Evolutionary conservation across 1,139 yeast genomes (phyloP).

Genomic region (Yamadazyma atlantica): DNA sequence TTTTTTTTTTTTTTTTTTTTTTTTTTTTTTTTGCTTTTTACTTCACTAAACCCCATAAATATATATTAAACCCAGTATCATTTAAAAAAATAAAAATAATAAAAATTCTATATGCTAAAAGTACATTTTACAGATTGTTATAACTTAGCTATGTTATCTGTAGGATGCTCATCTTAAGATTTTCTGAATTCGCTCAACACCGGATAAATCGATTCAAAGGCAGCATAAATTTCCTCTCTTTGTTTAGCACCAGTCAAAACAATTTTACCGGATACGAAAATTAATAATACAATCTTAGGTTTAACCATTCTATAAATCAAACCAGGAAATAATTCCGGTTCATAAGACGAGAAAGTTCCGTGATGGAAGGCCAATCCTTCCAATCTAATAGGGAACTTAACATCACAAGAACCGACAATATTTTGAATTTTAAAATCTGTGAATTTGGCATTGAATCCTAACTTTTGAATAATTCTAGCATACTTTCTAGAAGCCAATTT

Average conservation of each 20-base stretch:
- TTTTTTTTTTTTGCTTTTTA: too few relatives aligned
- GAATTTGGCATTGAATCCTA: slow-evolving; percentile 94
- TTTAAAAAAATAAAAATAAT: slow-evolving; percentile 3
- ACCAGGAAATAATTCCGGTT: slow-evolving; percentile 98
- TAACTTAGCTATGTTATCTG: not conserved
- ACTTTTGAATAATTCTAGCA: slow-evolving; percentile 96
- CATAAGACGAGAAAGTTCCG: slow-evolving; percentile 98
- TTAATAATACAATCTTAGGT: slow-evolving; percentile 93
- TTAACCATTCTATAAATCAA: slow-evolving; percentile 98
- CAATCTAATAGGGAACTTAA: slow-evolving; percentile 92
- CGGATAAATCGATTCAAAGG: slow-evolving; percentile 97
- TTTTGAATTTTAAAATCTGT: slow-evolving; percentile 97
- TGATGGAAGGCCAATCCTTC: slow-evolving; percentile 98
- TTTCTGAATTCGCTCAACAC: slow-evolving; percentile 97
- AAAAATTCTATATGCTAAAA: slow-evolving; percentile 12
- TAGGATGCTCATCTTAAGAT: slow-evolving; percentile 34
- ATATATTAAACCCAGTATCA: slow-evolving; percentile 9
- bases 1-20: too few relatives aligned
- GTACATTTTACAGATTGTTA: slow-evolving; percentile 7
- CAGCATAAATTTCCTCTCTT: slow-evolving; percentile 97
- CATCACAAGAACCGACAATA: slow-evolving; percentile 98
- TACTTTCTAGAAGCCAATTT: slow-evolving; percentile 95
- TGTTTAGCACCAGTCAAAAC: slow-evolving; percentile 99
- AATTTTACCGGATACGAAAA: slow-evolving; percentile 96
- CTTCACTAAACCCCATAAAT: slow-evolving; percentile 5